Conservation (phyloP, 805 yeast genomes). For the Ogataea corticis region DNA sequence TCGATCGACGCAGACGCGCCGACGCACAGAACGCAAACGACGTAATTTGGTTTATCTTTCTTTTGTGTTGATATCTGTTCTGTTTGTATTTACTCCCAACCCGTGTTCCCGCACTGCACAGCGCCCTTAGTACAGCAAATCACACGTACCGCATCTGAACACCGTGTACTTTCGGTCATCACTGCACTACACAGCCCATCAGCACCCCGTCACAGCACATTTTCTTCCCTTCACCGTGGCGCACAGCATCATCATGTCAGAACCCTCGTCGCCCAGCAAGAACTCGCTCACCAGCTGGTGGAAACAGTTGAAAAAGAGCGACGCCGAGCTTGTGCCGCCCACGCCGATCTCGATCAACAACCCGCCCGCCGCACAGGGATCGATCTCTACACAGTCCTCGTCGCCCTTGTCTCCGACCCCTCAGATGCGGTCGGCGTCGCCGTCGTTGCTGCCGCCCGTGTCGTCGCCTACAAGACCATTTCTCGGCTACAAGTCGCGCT, state of each 20-base stretch:
- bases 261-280: constrained; percentile 31
- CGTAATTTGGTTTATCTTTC: background rate
- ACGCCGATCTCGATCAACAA: constrained; percentile 8
- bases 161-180: too few species aligned
- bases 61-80: background rate
- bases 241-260: constrained; percentile 20
- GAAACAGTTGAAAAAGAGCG: constrained; percentile 30
- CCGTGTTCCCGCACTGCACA: too few species aligned
- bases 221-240: background rate
- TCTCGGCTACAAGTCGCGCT: constrained; percentile 50
- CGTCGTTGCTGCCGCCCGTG: constrained; percentile 27
- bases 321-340: constrained; percentile 17
- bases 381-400: constrained; percentile 10
- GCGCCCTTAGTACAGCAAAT: too few species aligned
- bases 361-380: background rate
- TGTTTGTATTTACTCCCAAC: background rate
- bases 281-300: constrained; percentile 32
- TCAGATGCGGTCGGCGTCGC: constrained; percentile 15
- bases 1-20: constrained; percentile 10
- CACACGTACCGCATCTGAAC: too few species aligned
- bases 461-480: constrained; percentile 43
- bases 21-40: background rate
- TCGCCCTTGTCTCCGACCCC: constrained; percentile 16
- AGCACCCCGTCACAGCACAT: too few species aligned
- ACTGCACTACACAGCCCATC: too few species aligned